Evolutionary conservation across 1,284 basidiomycete species (phyloP), one percentile per base, ranked within the genome.

Genomic region (Ceratobasidium theobromae): DNA sequence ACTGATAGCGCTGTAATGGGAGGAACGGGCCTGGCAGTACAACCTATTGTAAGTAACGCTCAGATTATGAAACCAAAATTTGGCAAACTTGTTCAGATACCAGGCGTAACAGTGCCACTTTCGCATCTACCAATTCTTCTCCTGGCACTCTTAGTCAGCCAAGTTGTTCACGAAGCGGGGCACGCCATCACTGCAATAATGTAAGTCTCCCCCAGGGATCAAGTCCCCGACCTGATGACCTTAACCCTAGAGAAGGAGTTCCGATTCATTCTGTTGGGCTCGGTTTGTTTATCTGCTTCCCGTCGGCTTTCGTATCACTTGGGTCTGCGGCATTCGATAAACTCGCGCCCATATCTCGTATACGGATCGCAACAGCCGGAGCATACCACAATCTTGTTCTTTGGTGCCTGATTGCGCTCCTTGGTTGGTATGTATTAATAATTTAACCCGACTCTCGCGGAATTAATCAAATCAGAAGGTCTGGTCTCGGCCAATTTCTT

Each of bases 41-140:
- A 49, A 32, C 66, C 62, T 41, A 51, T 69, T 41, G 46, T 40
- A 30, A 23, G 35, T 18, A 5, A 28, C 21, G 1, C 28, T 25
- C 16, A 12, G 11, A 2, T 18, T 16, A 23, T 30, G 27, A 4
- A 6, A 18, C 18, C 18, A 49, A 74, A 5, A 46, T 69, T 11
- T 53, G 66, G 30, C 53, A 65, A 11, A 53, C 45, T 30, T 64
- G 53, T 46, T 18, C 55, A 91, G 88, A 84, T 91, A 46, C 89
- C 89, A 14, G 89, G 89, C 2, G 67, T 90, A 3, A 91, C 88
- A 1, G 82, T 88, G 0, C 89, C 89, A 1, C 71, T 87, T n/a
- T 75, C 75, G 33, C 84, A 91, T 72, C 71, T 88, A 1, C 84
- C 85, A 3, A 68, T 84, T 32, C 82, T 91, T 53, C 71, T 91